Conservation (phyloP, 129 eudicot species). For the Flaveria ramosissima region DNA sequence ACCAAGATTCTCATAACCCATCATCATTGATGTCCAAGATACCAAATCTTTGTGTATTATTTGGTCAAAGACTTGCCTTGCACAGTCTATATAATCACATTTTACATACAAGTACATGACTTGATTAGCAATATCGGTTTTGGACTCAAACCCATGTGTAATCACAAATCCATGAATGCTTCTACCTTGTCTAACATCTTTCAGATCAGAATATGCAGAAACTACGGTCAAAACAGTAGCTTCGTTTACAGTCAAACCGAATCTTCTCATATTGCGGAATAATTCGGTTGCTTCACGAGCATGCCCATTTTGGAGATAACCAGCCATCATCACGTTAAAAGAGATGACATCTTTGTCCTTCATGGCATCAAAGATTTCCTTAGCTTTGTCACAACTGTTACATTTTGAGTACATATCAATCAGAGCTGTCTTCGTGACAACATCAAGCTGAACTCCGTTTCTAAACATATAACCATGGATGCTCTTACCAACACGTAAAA, state of each 20-base stretch:
- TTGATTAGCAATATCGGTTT: constrained; percentile 58
- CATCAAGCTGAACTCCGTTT: constrained; percentile 45
- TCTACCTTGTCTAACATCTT: constrained; percentile 36
- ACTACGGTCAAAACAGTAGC: constrained; percentile 41
- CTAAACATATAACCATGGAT: constrained; percentile 55
- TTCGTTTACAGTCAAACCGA: constrained; percentile 40
- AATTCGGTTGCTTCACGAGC: constrained; percentile 33
- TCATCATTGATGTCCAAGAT: constrained; percentile 72
- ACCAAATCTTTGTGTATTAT: constrained; percentile 47
- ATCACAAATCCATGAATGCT: constrained; percentile 56
- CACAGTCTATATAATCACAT: constrained; percentile 42
- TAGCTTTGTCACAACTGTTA: constrained; percentile 35
- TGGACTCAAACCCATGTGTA: constrained; percentile 49
- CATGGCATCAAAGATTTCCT: constrained; percentile 36
- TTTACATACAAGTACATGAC: constrained; percentile 50
- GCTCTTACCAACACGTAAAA: constrained; percentile 49
- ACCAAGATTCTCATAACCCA: constrained; percentile 49
- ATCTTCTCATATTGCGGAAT: constrained; percentile 38
- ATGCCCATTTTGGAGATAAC: constrained; percentile 51
- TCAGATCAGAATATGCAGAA: constrained; percentile 45
- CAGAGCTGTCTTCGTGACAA: constrained; percentile 54
- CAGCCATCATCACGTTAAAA: constrained; percentile 53
- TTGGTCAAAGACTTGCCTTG: constrained; percentile 43
- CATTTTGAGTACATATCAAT: constrained; percentile 61
- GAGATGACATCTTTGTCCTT: constrained; percentile 49